A percentile compares a stretch with the other conserved stretches of the same genome.
phyloP scores from a whole-genome alignment of 768 basidiomycete genomes.

The Tulasnella sp. region DNA sequence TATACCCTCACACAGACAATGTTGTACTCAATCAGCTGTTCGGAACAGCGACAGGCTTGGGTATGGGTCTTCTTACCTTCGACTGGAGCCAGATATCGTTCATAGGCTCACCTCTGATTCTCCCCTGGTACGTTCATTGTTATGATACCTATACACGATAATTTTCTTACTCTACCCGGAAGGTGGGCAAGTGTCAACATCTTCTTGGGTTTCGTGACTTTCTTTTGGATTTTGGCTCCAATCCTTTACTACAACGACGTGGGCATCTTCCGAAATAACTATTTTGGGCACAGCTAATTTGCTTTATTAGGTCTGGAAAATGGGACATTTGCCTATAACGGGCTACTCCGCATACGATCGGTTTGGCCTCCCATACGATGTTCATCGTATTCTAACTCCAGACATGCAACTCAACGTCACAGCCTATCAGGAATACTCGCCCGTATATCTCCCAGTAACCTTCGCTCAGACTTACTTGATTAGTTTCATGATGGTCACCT shows the following conservation, averaged over 20 bases:
- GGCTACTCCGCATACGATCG: constrained; percentile 35
- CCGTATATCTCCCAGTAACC: constrained; percentile 37
- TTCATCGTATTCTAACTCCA: no score
- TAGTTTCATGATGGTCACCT: constrained; percentile 35
- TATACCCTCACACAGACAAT: constrained; percentile 39
- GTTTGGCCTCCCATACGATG: constrained; percentile 36
- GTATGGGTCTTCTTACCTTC: constrained; percentile 86
- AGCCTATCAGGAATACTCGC: constrained; percentile 41
- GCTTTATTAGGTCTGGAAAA: constrained; percentile 26
- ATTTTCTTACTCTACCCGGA: background rate
- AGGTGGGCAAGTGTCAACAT: constrained; percentile 75
- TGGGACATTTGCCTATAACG: constrained; percentile 38
- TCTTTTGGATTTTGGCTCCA: constrained; percentile 88
- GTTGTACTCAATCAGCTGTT: constrained; percentile 85
- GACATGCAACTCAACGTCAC: constrained; percentile 33
- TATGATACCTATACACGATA: no score
- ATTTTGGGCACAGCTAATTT: constrained; percentile 15
- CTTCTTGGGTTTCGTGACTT: constrained; percentile 75
- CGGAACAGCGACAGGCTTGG: constrained; percentile 72
- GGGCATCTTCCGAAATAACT: constrained; percentile 29
- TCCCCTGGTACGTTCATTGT: constrained; percentile 99
- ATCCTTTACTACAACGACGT: constrained; percentile 91
- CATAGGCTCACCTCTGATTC: constrained; percentile 62
- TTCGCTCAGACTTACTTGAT: constrained; percentile 37
- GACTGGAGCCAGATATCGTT: constrained; percentile 78